Base-by-base conservation (phyloP, 2,329 filamentous ascomycete species). In the Fulvia fulva region DNA sequence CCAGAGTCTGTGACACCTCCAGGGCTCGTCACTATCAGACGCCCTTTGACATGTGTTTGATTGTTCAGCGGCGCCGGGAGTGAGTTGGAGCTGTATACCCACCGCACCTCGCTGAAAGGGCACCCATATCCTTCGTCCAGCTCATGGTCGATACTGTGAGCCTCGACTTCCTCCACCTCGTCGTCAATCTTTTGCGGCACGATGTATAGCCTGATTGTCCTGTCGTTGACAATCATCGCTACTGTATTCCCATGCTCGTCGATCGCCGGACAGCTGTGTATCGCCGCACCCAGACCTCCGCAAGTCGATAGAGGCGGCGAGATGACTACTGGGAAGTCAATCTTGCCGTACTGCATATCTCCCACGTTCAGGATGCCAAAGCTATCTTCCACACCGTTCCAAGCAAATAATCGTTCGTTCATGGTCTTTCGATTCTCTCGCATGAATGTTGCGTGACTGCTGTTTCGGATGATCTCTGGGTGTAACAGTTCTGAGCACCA, bases 181-280 rank as follows among this genome's bases (percentile, higher is more conserved):
- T 72, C 69, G 11, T 65, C 63, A 23, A 58, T 54, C 21, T 67
- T 67, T 5, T 61, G 65, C 14, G 72, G 72, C 0, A 74, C 69
- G 22, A 73, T 68, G 57, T 74, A 74, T 23, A 74, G 58, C 21
- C 72, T 61, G 28, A 74, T 64, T 3, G 71, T 74, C 22, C 71
- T 65, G 60, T 73, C 71, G 44, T 74, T 74, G 49, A 74, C 71
- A 46, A 74, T 68, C 69, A 74, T 73, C 11, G 71, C 72, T 22
- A 74, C 65, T 8, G 70, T 72, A 53, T 71, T 70, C 9, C 72
- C 72, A 49, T 70, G 63, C 61, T 74, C 72, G 45, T 74, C 71
- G 11, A 74, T 62, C 8, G 71, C 65, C 5, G 72, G 72, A 49
- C 67, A 68, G 25, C 69, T 70, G 46, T 74, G 70, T 9, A 74